Conservation (phyloP, 352 stramenopile species). For the Phytophthora vignae region DNA sequence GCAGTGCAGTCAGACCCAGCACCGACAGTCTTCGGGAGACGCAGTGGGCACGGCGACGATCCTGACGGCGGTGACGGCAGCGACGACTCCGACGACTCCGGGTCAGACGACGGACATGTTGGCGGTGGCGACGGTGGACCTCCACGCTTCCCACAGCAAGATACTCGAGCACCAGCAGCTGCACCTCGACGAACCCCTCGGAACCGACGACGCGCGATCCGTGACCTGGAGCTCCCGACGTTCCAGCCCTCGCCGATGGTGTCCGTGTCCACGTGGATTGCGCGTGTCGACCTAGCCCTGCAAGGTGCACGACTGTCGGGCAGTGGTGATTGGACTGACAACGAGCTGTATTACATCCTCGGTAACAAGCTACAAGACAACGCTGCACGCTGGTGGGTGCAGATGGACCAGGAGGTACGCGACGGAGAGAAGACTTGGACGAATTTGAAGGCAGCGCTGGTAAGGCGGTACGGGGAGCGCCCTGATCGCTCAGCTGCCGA, state of each 20-base stretch:
- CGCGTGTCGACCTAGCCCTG: neutral
- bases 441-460: neutral
- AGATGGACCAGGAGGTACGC: neutral
- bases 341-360: constrained; percentile 3
- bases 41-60: neutral
- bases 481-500: neutral
- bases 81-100: neutral
- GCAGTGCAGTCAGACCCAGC: neutral
- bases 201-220: neutral
- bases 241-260: neutral
- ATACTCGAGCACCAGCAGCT: too few species aligned
- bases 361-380: constrained; percentile 7
- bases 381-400: neutral
- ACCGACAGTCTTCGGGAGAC: neutral
- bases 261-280: constrained; percentile 4
- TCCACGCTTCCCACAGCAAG: neutral
- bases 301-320: neutral
- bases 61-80: neutral
- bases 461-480: neutral
- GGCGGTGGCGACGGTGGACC: neutral
- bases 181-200: neutral
- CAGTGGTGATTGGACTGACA: constrained; percentile 1
- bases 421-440: neutral
- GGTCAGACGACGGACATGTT: neutral
- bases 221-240: neutral